Conservation (phyloP, 805 yeast genomes). For the Danielozyma ontarioensis region DNA sequence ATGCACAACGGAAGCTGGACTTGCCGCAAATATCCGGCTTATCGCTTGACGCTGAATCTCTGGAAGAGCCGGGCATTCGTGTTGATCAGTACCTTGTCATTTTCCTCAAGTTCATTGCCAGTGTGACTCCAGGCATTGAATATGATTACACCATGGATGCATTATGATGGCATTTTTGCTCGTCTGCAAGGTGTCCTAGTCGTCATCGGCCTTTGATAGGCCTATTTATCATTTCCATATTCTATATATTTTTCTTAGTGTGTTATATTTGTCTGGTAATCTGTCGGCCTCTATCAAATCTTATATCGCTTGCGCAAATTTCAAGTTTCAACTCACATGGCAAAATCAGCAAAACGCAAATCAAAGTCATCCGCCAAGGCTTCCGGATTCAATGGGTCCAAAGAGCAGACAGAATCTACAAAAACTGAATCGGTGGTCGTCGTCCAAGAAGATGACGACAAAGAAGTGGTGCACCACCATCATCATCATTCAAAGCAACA, state of each 20-base stretch:
- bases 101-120: conserved; percentile 88
- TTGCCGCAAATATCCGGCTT: conserved; percentile 27
- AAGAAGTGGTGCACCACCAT: conserved; percentile 1
- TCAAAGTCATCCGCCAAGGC: no score
- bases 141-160: conserved; percentile 99
- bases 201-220: no score
- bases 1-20: conserved; percentile 49
- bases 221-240: no score
- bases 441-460: neutral
- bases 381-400: no score
- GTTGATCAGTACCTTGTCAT: conserved; percentile 90
- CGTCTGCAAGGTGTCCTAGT: no score
- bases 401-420: no score
- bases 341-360: no score
- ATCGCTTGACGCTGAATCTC: conserved; percentile 16
- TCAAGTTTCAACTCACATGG: no score
- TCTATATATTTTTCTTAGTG: no score
- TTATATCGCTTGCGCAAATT: no score
- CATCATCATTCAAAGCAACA: conserved; percentile 2
- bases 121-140: conserved; percentile 97
- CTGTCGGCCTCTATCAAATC: no score
- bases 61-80: conserved; percentile 44
- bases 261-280: no score
- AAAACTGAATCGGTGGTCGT: neutral
- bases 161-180: conserved; percentile 37